Conservation (phyloP, 2,329 filamentous ascomycete genomes). For the Sporothrix phasma region DNA sequence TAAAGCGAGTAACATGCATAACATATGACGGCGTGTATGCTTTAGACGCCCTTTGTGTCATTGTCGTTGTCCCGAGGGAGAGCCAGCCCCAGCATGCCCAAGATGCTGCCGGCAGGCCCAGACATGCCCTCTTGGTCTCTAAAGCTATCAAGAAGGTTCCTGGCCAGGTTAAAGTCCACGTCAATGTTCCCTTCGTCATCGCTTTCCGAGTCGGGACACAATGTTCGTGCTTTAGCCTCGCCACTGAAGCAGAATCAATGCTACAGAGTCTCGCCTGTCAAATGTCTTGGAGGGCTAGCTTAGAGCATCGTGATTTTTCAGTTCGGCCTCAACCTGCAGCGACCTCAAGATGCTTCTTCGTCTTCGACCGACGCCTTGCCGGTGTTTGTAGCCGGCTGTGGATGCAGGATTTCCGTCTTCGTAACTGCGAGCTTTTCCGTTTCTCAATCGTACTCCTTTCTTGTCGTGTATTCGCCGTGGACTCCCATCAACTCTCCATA, state of each 20-base stretch:
- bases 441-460: background rate
- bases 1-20: no score
- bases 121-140: slow-evolving; percentile 79
- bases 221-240: background rate
- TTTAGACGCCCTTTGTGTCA: slow-evolving; percentile 24
- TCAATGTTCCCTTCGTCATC: slow-evolving; percentile 52
- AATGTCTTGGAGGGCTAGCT: slow-evolving; percentile 36
- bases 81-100: slow-evolving; percentile 74
- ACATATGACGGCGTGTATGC: slow-evolving; percentile 54
- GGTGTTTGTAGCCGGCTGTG: slow-evolving; percentile 14
- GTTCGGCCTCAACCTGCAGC: slow-evolving; percentile 64
- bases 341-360: slow-evolving; percentile 48
- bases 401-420: background rate
- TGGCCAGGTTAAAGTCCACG: slow-evolving; percentile 78
- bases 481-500: no score
- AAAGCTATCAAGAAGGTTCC: slow-evolving; percentile 86
- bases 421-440: background rate
- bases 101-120: slow-evolving; percentile 78
- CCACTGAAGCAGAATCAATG: background rate
- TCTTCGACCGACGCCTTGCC: slow-evolving; percentile 25
- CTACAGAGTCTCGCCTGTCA: no score
- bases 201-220: slow-evolving; percentile 29
- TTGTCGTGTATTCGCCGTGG: no score
- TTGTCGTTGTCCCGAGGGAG: slow-evolving; percentile 71
- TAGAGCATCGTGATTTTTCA: slow-evolving; percentile 58